Base-by-base conservation (phyloP, 345 rosid genomes). In the Eucalyptus tenuipes region DNA sequence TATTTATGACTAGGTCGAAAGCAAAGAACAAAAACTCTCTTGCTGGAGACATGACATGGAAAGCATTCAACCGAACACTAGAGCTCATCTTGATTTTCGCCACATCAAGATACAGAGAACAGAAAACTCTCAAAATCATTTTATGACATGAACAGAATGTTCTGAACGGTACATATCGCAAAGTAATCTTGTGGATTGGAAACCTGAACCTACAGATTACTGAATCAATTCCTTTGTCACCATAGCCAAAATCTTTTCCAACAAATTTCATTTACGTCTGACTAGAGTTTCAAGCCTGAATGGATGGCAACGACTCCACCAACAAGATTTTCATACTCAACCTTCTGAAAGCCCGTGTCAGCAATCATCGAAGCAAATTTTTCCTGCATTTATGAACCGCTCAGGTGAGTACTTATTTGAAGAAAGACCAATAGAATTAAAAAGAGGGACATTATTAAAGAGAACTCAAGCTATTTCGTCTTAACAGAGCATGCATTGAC, bases 281-380 rank as follows among this genome's bases (percentile, higher is more conserved):
- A 40, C 87, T 87, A 98, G 86, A 96, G 79, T 92, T 98, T 98
- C 85, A 97, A 53, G 8, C 95, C 98, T 2, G 99, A 98, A 88
- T 98, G 99, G 86, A 97, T 95, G 90, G 99, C 96, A 18, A 97
- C 98, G 44, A 98, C 98, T 88, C 99, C 99, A 17, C 97, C 98
- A 2, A 97, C 97, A 24, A 98, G 95, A 93, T 98, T 96, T 93
- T 98, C 99, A 71, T 96, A 98, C 92, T 96, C 99, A 71, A 98
- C 98, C 92, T 93, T 97, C 94, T 96, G 95, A 92, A 98, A 98
- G 86, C 99, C 99, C 37, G 97, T 96, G 52, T 95, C 99, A 47
- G 95, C 95, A 29, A 98, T 95, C 99, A 98, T 95, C 27, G 97
- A 90, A 24, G 98, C 99, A 85, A 97, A 98, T 86, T 90, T 93